Percentiles rank a stretch among this genome's conserved stretches.
Evolutionary conservation across 75 land plant genomes (phyloP).

Genomic region (Sequoiadendron giganteum): DNA sequence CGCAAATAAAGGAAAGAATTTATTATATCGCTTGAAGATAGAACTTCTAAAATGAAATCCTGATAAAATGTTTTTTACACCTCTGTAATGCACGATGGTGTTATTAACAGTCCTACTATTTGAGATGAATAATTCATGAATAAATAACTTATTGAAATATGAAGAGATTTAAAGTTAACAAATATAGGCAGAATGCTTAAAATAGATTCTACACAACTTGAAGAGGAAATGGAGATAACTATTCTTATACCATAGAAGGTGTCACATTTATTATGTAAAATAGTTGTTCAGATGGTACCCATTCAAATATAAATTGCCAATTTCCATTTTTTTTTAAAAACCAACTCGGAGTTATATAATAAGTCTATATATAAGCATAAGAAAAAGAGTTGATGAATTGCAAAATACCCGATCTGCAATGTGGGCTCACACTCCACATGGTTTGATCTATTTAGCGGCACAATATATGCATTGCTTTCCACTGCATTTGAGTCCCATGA

Average conservation of each 20-base stretch:
- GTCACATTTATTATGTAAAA: too few relatives aligned
- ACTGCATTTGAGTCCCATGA: slow-evolving; percentile 7
- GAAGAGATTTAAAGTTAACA: too few relatives aligned
- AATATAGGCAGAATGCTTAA: too few relatives aligned
- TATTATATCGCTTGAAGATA: not conserved
- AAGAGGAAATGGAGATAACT: too few relatives aligned
- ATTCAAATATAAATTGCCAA: too few relatives aligned
- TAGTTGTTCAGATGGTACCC: too few relatives aligned
- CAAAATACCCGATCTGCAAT: slow-evolving; percentile 2
- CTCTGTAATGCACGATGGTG: not conserved
- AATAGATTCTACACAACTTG: too few relatives aligned
- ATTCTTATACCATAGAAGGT: too few relatives aligned
- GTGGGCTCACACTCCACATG: not conserved
- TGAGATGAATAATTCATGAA: too few relatives aligned
- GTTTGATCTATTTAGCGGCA: slow-evolving; percentile 2
- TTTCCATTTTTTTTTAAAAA: not conserved
- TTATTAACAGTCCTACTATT: not conserved
- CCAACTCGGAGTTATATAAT: not conserved
- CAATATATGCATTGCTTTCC: not conserved
- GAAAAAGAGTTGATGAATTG: not conserved
- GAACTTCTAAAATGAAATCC: not conserved
- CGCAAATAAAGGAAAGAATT: not conserved
- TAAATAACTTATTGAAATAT: too few relatives aligned
- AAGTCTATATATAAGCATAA: not conserved
- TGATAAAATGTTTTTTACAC: not conserved